phyloP scores from a whole-genome alignment of 345 rosid species.

The Eucalyptus cloeziana region DNA sequence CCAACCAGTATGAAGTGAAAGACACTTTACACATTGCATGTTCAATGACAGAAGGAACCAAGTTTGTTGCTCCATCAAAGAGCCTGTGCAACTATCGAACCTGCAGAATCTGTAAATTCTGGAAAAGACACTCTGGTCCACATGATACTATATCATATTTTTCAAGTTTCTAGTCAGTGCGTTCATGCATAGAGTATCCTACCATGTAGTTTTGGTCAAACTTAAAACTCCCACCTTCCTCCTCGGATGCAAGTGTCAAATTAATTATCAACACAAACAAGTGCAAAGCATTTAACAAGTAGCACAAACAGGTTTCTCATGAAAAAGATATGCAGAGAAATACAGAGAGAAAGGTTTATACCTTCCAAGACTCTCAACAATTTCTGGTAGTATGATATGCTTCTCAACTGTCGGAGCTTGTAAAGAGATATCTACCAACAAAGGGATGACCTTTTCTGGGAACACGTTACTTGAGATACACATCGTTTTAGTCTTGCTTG shows the following conservation, averaged over 20 bases:
- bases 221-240: background rate
- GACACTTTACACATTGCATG: background rate
- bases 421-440: conserved; percentile 63
- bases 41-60: background rate
- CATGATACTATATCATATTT: background rate
- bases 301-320: background rate
- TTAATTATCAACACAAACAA: background rate
- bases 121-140: background rate
- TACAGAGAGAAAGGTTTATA: conserved; percentile 10
- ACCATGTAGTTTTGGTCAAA: background rate
- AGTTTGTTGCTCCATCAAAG: background rate
- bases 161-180: background rate
- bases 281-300: background rate
- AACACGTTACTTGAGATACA: conserved; percentile 36
- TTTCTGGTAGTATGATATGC: conserved; percentile 61
- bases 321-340: background rate
- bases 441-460: conserved; percentile 74
- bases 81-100: background rate
- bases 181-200: background rate
- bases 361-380: conserved; percentile 85
- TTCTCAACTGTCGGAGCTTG: conserved; percentile 61
- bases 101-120: background rate
- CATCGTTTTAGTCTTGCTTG: conserved; percentile 9
- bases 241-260: background rate
- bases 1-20: background rate